These are phyloP conservation scores for Sophora flavescens DNA, from an alignment of 306 rosid genomes.

Conservation along the genomic window DNA sequence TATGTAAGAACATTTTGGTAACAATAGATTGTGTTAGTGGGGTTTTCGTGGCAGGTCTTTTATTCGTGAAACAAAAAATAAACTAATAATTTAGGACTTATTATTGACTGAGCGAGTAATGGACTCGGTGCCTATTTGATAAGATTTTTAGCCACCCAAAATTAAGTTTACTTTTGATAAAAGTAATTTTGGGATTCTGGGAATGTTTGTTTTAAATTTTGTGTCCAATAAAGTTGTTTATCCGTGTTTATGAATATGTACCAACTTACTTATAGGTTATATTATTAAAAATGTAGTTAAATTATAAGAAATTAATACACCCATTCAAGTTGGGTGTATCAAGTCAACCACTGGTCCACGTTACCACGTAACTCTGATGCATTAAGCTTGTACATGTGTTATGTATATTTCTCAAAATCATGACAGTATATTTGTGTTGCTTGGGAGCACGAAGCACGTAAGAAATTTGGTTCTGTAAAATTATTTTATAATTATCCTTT, in stretches of 20 bases:
- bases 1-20: not conserved
- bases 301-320: not conserved
- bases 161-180: no score
- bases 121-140: no score
- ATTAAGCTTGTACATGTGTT: no score
- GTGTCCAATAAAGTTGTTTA: no score
- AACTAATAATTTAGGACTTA: not conserved
- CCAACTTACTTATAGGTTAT: not conserved
- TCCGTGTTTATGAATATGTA: not conserved
- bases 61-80: not conserved
- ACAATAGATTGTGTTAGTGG: not conserved
- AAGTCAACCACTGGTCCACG: no score
- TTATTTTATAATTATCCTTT: conserved; percentile 3
- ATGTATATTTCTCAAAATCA: not conserved
- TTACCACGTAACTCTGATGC: no score
- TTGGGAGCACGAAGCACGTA: not conserved
- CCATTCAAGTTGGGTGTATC: not conserved
- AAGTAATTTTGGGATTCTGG: no score
- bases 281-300: not conserved
- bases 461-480: conserved; percentile 6
- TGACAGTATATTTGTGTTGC: not conserved
- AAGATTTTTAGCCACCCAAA: no score
- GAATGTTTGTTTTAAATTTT: no score
- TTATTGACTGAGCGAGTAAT: not conserved
- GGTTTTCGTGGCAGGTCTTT: not conserved